phyloP scores from a whole-genome alignment of 2,329 filamentous ascomycete genomes.

The Aplosporella prunicola region DNA sequence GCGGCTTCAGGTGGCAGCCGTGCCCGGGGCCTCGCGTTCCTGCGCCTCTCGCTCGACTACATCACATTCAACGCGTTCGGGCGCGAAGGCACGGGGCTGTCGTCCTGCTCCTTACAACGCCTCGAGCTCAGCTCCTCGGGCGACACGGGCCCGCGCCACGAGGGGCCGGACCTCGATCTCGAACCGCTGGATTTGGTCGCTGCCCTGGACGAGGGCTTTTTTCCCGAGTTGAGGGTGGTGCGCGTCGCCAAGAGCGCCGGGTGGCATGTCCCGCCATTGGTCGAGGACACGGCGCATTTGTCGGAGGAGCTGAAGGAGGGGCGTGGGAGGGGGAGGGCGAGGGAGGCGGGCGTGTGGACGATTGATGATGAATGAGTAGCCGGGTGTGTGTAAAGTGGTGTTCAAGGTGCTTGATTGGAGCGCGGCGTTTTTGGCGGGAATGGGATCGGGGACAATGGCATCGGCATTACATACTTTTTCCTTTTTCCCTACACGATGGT shows the following conservation, averaged over 20 bases:
- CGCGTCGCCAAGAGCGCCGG: slow-evolving; percentile 1
- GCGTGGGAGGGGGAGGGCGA: neutral
- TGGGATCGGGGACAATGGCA: too few relatives aligned
- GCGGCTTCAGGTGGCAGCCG: too few relatives aligned
- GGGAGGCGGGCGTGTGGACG: slow-evolving; percentile 7
- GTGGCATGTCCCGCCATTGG: too few relatives aligned
- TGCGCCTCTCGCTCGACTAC: slow-evolving; percentile 39
- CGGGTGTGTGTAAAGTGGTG: too few relatives aligned
- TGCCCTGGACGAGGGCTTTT: slow-evolving; percentile 26
- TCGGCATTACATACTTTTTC: too few relatives aligned
- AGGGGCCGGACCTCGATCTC: slow-evolving; percentile 28
- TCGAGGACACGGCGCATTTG: slow-evolving; percentile 2
- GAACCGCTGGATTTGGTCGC: slow-evolving; percentile 33
- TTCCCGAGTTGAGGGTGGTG: slow-evolving; percentile 6
- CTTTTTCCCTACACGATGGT: too few relatives aligned
- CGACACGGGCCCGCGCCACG: slow-evolving; percentile 15
- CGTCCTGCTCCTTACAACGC: slow-evolving; percentile 24
- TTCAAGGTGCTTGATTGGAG: too few relatives aligned
- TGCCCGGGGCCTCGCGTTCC: slow-evolving; percentile 29
- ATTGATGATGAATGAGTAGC: slow-evolving; percentile 7
- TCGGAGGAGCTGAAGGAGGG: neutral
- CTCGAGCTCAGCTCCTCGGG: slow-evolving; percentile 34
- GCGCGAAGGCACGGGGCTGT: slow-evolving; percentile 24
- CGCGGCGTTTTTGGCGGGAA: too few relatives aligned
- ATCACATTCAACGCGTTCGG: slow-evolving; percentile 25